These are phyloP conservation scores for Atalantia buxifolia DNA, from an alignment of 345 rosid species.

Conservation along the genomic window DNA sequence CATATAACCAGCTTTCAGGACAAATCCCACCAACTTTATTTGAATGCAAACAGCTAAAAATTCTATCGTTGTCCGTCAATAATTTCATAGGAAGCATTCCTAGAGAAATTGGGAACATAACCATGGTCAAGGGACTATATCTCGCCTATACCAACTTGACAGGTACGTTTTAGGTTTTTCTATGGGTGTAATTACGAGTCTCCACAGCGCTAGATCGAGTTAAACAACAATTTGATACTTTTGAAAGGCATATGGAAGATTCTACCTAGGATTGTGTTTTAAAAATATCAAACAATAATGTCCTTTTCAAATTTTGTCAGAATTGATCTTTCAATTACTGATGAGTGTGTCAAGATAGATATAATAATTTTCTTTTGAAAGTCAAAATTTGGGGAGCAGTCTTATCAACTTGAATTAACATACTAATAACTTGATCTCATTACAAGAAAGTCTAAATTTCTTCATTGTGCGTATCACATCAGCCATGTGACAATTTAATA, in stretches of 20 bases:
- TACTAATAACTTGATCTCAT: neutral
- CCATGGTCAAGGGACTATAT: neutral
- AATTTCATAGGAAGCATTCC: slow-evolving; percentile 13
- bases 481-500: too few relatives aligned
- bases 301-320: too few relatives aligned
- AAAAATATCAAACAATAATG: too few relatives aligned
- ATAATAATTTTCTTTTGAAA: neutral
- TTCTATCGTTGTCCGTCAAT: neutral
- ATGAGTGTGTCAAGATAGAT: neutral
- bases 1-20: neutral
- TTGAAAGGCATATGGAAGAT: too few relatives aligned
- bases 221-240: too few relatives aligned
- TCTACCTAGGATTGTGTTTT: too few relatives aligned
- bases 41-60: neutral
- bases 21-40: neutral
- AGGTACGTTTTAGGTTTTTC: neutral
- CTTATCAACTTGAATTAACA: neutral
- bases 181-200: too few relatives aligned
- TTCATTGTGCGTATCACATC: too few relatives aligned
- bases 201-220: too few relatives aligned
- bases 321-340: too few relatives aligned
- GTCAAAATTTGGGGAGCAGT: neutral
- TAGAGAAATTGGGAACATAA: neutral
- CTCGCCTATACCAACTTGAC: neutral
- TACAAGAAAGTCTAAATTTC: neutral